Conservation (phyloP, 2,329 filamentous ascomycete genomes). For the Magnaporthiopsis rhizophila region DNA sequence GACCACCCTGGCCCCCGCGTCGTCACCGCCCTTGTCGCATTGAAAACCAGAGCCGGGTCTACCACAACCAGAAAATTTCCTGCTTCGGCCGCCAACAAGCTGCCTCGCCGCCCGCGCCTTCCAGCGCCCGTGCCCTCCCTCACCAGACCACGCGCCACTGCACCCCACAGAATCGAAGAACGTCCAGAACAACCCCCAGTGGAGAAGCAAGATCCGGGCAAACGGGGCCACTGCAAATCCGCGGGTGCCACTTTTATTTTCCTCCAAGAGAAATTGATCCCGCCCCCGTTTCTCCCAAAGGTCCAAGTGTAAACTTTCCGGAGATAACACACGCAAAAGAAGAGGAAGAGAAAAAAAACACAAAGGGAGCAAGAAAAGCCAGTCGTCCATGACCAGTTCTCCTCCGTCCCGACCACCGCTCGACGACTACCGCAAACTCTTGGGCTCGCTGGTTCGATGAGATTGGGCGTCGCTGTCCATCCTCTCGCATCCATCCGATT, state of each 20-base stretch:
- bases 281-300: neutral
- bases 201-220: neutral
- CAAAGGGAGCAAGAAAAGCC: neutral
- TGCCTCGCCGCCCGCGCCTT: neutral
- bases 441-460: slow-evolving; percentile 10
- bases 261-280: slow-evolving; percentile 1
- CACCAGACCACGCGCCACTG: slow-evolving; percentile 1
- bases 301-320: neutral
- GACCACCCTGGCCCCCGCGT: neutral
- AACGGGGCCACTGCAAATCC: slow-evolving; percentile 2
- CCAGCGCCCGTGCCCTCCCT: neutral
- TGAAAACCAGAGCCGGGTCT: neutral
- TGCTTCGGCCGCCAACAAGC: neutral
- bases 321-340: neutral
- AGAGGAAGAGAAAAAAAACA: no score
- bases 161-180: slow-evolving; percentile 6
- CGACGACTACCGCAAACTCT: slow-evolving; percentile 9
- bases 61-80: slow-evolving; percentile 1
- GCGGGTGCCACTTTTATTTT: slow-evolving; percentile 6
- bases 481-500: neutral
- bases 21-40: slow-evolving; percentile 5
- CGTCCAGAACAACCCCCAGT: slow-evolving; percentile 5
- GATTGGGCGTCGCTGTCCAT: slow-evolving; percentile 17
- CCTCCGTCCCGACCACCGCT: neutral
- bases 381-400: neutral